phyloP scores from a whole-genome alignment of 306 rosid species.

The Prosopis cineraria region DNA sequence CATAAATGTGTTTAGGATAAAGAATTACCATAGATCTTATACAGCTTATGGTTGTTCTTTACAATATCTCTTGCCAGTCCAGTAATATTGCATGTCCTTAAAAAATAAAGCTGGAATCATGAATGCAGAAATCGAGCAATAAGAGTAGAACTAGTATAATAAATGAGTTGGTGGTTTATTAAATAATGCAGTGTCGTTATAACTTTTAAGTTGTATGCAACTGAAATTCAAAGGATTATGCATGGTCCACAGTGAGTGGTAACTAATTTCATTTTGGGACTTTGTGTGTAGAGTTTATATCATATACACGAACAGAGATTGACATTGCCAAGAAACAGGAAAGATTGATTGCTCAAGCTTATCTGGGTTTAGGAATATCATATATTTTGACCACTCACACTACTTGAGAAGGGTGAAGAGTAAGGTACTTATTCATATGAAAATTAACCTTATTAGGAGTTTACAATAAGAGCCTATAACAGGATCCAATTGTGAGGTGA shows the following conservation, averaged over 20 bases:
- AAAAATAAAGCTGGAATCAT: conserved; percentile 12
- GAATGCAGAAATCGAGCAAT: conserved; percentile 8
- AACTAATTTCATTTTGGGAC: neutral
- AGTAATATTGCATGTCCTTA: conserved; percentile 6
- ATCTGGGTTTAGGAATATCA: no score
- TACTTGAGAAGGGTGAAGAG: no score
- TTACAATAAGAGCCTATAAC: no score
- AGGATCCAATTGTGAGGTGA: neutral
- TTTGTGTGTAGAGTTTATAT: neutral
- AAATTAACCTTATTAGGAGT: no score
- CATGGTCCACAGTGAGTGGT: neutral
- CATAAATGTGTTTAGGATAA: neutral
- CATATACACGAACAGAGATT: neutral
- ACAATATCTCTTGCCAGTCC: neutral
- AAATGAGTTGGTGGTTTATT: neutral
- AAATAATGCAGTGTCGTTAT: neutral
- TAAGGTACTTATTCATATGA: no score
- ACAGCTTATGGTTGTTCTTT: conserved; percentile 8
- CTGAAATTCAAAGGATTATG: neutral
- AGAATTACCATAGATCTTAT: neutral
- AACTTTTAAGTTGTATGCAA: neutral
- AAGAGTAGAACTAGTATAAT: neutral
- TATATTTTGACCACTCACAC: no score
- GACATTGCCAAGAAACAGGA: neutral
- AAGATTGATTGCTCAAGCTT: neutral